Base-by-base conservation (phyloP, 208 protist species). In the Trichomonas gallinae region DNA sequence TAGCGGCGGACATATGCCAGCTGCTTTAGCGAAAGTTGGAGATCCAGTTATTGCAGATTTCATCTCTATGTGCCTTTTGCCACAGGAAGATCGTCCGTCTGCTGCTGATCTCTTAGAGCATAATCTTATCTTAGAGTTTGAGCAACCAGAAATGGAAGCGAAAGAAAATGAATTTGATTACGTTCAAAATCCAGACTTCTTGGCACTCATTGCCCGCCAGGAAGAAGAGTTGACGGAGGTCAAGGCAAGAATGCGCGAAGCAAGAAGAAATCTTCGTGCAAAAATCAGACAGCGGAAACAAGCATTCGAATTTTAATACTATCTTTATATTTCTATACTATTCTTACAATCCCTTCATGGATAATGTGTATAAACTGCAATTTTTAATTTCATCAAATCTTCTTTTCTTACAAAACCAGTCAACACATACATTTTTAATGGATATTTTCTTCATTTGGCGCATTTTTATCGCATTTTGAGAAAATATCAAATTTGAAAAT, bases 91-190 rank as follows among this genome's bases (percentile, higher is more conserved):
- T 9, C 36, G 93, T 11, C 93, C 93, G 31, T 96, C 93, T 34
- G 93, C 93, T 26, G 51, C 93, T 3, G 34, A 96, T 8, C 40
- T 96, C 2, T n/a, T 96, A 21, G 93, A 96, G 40, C 93, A 96
- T 23, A 31, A 49, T 17, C 26, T 93, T 8, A 93, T 93, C 31
- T 34, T 51, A 13, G 87, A 93, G 9, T 93, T 93, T 38, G 87
- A 93, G 15, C 87, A 93, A 51, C 87, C 87, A 23, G 87, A 48
- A 51, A 93, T 93, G 15, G 87, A 93, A n/a, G 40, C 23, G 3
- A 34, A 17, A 38, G 40, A 51, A 58, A 23, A 42, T 93, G 44
- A 93, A 42, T 13, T 38, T 38, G 87, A 93, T 17, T 44, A 42
- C 13, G 15, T 93, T 2, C 40, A 93, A 34, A 93, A 93, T 51